Conservation (phyloP, 345 rosid genomes). For the Brassica cretica region DNA sequence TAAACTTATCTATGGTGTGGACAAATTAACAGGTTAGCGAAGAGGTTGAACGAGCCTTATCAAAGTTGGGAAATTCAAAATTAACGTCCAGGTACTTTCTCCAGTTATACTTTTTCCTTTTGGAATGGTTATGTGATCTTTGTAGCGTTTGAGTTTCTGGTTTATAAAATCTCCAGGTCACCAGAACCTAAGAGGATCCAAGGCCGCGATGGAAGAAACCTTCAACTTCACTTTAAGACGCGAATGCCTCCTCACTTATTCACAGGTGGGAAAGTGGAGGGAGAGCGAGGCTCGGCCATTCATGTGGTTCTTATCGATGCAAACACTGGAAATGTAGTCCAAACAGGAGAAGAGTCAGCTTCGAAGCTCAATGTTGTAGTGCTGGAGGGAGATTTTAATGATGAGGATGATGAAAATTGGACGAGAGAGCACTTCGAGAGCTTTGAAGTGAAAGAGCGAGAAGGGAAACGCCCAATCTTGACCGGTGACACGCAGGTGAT, state of each 20-base stretch:
- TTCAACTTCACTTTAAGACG: conserved; percentile 78
- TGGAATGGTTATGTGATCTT: not conserved
- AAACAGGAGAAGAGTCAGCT: conserved; percentile 65
- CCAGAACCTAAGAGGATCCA: conserved; percentile 59
- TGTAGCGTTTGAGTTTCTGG: not conserved
- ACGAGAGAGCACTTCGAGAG: conserved; percentile 69
- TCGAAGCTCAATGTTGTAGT: conserved; percentile 73
- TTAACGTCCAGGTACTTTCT: conserved; percentile 55
- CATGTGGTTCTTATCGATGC: conserved; percentile 71
- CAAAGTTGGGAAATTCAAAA: conserved; percentile 60
- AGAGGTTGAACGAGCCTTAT: conserved; percentile 88
- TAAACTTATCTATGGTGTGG: conserved; percentile 15
- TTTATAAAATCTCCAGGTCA: conserved; percentile 43
- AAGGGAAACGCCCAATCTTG: conserved; percentile 84
- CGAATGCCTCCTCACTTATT: conserved; percentile 91
- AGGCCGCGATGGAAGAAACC: conserved; percentile 58
- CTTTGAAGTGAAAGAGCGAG: conserved; percentile 77
- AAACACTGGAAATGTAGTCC: conserved; percentile 60
- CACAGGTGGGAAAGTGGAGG: conserved; percentile 92
- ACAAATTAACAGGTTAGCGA: conserved; percentile 70
- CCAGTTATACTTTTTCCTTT: not conserved
- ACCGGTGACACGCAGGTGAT: conserved; percentile 75
- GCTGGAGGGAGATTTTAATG: conserved; percentile 84
- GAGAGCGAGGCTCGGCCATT: conserved; percentile 81
- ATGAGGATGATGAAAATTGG: conserved; percentile 68